Base-by-base conservation (phyloP, 2,329 filamentous ascomycete species). In the Calonectria henricotiae region DNA sequence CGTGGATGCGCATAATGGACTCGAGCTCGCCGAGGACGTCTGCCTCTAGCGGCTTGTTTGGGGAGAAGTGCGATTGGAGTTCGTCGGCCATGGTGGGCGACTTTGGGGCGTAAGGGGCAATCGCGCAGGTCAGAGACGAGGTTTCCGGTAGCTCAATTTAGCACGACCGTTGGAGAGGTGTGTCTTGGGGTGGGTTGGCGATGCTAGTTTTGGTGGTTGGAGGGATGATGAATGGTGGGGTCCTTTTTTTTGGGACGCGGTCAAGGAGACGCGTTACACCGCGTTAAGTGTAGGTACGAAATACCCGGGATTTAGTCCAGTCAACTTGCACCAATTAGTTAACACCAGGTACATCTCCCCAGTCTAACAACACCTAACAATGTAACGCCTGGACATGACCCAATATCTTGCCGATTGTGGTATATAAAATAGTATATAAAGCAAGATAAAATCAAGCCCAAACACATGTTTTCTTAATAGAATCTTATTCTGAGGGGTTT, bases 1-100 rank as follows among this genome's bases (percentile, higher is more conserved):
- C 91, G 83, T 98, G 94, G 70, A 98, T 87, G 65, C 92, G 91
- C 84, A 96, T 89, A 80, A 98, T 97, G 69, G 94, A 97, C 80
- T 93, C 89, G 75, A 99, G 86, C 84, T 98, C 95, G 64, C 88
- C 85, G 73, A 94, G 85, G 68, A 98, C 89, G 81, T 98, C 96
- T 73, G 91, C 85, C 71, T 94, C 90, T 6, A 98, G 86, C 43
- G 89, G 74, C 66, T 79, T 77, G 73, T 81, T 79, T 46, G 82
- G 81, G 13, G 82, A 80, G 77, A 84, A 84, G 70, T 75, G 79
- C 30, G 73, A 71, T 73, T 80, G 76, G 63, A 84, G 75, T 64
- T 83, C 81, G 71, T 80, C 79, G 60, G 82, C 80, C 82, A 84
- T 84, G 75, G 27, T 75, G 78, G 74, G 76, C 69, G 70, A 74